Evolutionary conservation across 768 basidiomycete species (phyloP), one percentile per base, ranked within the genome.

Genomic region (Suillus subluteus): DNA sequence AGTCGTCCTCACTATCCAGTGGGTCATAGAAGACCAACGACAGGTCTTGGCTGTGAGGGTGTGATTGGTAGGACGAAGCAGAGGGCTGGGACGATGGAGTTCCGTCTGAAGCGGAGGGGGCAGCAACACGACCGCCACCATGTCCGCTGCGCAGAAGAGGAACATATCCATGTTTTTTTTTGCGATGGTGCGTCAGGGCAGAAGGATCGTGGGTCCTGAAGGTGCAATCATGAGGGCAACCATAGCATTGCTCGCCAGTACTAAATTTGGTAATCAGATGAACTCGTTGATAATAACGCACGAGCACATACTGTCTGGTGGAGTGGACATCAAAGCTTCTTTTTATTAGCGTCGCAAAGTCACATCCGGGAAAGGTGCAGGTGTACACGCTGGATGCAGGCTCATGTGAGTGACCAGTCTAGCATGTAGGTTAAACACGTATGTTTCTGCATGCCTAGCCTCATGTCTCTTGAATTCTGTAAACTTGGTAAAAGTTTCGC

Each of bases 121-220:
- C 26, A 30, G 26, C 11, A 21, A 21, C 18, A 40, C 18, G 38
- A 40, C 38, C 23, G 38, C 38, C 23, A 1, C 37, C 23, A 13
- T 37, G 58, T 40, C n/a, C 8, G 16, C 8, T 26, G 26, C 59
- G 59, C 12, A 26, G 18, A 61, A 41, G 30, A 43, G 76, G 75
- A 16, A 69, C 23, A 44, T 76, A 67, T 1, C 65, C 71, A 21
- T 78, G 77, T 21, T 26, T 23, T 16, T 55, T 62, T 54, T 73
- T 70, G 8, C 77, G 68, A 59, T 78, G 74, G 55, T 64, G 75
- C 6, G 75, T 67, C 8, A 78, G 55, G 40, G 73, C 66, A 0
- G 75, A 74, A 13, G 77, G 73, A 50, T 76, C 74, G 5, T 65
- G 23, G 2, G 76, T 78, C 41, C 48, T 67, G 61, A 69, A 78